phyloP scores from a whole-genome alignment of 306 rosid species.

The Psophocarpus tetragonolobus region DNA sequence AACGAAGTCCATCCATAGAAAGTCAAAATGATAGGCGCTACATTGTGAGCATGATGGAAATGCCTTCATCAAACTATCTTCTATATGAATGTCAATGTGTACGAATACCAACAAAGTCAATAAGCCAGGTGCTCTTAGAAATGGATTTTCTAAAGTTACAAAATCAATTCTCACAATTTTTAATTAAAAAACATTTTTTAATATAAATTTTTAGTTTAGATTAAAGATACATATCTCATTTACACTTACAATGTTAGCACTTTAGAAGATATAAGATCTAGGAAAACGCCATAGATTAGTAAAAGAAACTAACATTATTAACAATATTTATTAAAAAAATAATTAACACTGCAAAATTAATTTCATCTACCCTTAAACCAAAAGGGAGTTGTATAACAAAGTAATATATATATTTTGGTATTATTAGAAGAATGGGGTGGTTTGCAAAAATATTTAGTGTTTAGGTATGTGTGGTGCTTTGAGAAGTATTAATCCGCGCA shows the following conservation, averaged over 20 bases:
- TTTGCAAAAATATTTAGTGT: no score
- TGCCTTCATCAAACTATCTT: neutral
- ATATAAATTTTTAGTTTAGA: neutral
- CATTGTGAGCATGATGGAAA: slow-evolving; percentile 3
- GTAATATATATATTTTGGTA: no score
- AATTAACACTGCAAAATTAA: no score
- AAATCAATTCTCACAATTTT: neutral
- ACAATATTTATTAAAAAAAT: no score
- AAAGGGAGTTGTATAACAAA: neutral
- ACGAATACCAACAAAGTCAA: neutral
- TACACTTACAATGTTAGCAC: no score
- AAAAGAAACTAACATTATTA: no score
- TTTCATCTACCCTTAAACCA: neutral
- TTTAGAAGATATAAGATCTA: no score
- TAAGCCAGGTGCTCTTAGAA: neutral
- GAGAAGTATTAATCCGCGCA: no score
- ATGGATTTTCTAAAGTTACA: neutral
- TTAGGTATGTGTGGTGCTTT: no score
- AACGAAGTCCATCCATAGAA: neutral
- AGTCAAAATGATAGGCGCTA: neutral
- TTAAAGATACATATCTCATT: neutral
- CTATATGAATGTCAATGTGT: neutral
- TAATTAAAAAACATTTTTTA: neutral
- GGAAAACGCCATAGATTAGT: no score
- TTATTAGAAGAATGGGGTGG: no score